Evolutionary conservation across 2,329 filamentous ascomycete species (phyloP), one percentile per base, ranked within the genome.

Genomic region (Domatiomyces catenatus): DNA sequence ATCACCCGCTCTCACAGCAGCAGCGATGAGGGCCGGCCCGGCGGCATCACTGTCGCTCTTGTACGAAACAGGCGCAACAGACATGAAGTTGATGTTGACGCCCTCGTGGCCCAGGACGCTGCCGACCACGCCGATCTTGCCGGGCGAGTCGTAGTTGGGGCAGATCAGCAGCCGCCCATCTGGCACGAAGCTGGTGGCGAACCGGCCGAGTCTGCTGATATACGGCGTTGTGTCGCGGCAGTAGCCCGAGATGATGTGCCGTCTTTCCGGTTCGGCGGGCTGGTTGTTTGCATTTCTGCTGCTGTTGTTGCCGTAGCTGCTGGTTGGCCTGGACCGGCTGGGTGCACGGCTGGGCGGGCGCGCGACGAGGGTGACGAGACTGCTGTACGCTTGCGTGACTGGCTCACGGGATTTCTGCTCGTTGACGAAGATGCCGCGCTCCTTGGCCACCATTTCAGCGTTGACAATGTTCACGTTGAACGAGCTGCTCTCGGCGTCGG

Each of bases 381-480:
- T 83, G 8, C 80, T 78, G 62, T 84, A 88, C 0, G 79, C 77
- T 19, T 79, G 73, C 20, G 36, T 18, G 8, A 22, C 45, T 18
- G 71, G 69, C 49, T 83, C 78, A 6, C 80, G 74, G 2, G 75
- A 76, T 54, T 81, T 80, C 39, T 79, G 79, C 67, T 90, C 86
- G 61, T 81, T 85, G 61, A 92, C 80, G 44, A 82, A 74, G 54
- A 92, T 83, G 2, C 84, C 85, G 58, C 84, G 84, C 59, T 88
- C 83, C 56, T 79, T 81, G 18, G 85, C 84, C 12, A 89, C 76
- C 22, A 88, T 71, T 44, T 79, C 75, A 0, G 85, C 85, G 60
- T 92, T 90, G 58, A 92, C 85, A 53, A 92, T 87, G 67, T 89
- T 90, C 59, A 89, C 81, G 60, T 84, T 81, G 10, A 78, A 64